Evolutionary conservation across 2,329 filamentous ascomycete genomes (phyloP).

Genomic region (Alternaria gaisen): DNA sequence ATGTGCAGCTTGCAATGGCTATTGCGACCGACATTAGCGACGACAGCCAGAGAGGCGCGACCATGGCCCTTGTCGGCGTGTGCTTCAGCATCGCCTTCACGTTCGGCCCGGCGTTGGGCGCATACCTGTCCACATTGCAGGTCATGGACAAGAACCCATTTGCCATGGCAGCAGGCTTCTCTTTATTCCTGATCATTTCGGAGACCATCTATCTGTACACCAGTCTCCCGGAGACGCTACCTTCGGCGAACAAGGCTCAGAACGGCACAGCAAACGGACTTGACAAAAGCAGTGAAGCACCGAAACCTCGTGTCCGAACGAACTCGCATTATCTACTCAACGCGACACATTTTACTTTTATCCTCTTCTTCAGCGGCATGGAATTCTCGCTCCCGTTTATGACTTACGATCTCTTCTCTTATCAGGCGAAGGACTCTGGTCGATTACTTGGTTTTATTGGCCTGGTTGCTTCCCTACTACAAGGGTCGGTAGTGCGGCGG

Average conservation of each 20-base stretch:
- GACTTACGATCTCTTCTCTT: conserved; percentile 92
- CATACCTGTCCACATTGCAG: conserved; percentile 80
- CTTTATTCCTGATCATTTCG: conserved; percentile 80
- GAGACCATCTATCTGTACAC: conserved; percentile 91
- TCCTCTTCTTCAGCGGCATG: conserved; percentile 97
- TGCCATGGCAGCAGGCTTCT: conserved; percentile 88
- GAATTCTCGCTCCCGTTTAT: conserved; percentile 98
- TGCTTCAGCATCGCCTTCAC: conserved; percentile 99
- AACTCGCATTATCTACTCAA: conserved; percentile 88
- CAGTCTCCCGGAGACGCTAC: conserved; percentile 85
- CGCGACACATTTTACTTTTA: conserved; percentile 84
- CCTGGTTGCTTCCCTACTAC: conserved; percentile 87
- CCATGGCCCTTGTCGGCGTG: conserved; percentile 94
- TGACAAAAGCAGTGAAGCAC: conserved; percentile 25
- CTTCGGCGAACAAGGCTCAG: conserved; percentile 52
- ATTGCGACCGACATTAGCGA: conserved; percentile 97
- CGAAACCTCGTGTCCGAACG: conserved; percentile 61
- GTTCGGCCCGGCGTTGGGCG: conserved; percentile 91
- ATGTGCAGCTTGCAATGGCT: conserved; percentile 93
- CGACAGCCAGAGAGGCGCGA: conserved; percentile 81
- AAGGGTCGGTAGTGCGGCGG: conserved; percentile 88
- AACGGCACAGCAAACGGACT: conserved; percentile 31
- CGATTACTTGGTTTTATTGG: conserved; percentile 89
- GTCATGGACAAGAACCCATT: conserved; percentile 90
- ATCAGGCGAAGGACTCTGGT: conserved; percentile 81